Conservation (phyloP, 2,329 filamentous ascomycete species). For the Conoideocrella luteorostrata region DNA sequence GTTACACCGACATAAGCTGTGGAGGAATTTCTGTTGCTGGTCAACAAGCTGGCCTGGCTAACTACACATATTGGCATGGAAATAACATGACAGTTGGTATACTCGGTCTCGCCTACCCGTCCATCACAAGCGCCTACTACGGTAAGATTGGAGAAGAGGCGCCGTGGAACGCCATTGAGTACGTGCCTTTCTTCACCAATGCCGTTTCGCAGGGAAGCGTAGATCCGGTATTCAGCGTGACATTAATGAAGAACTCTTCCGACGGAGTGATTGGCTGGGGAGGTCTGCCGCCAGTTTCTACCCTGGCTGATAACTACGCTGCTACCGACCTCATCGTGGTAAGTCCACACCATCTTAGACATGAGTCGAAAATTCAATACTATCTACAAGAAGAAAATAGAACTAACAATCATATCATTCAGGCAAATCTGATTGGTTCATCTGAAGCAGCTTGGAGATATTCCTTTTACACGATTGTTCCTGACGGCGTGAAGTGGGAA, state of each 20-base stretch:
- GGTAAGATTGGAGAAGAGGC: constrained; percentile 32
- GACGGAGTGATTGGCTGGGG: constrained; percentile 41
- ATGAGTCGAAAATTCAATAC: neutral
- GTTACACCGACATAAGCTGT: constrained; percentile 38
- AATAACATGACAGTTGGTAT: constrained; percentile 47
- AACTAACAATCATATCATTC: constrained; percentile 3
- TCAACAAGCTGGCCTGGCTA: constrained; percentile 44
- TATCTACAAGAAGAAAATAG: neutral
- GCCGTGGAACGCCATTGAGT: constrained; percentile 32
- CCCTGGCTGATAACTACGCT: constrained; percentile 22
- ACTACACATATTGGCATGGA: constrained; percentile 43
- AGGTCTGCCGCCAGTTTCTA: constrained; percentile 34
- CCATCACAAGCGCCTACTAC: constrained; percentile 41
- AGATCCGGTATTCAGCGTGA: constrained; percentile 41
- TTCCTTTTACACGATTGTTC: constrained; percentile 48
- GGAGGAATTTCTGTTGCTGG: constrained; percentile 36
- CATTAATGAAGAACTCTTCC: constrained; percentile 40
- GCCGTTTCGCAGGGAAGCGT: constrained; percentile 40
- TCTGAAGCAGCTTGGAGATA: constrained; percentile 35
- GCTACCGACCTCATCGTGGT: constrained; percentile 40
- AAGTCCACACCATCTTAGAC: too few species aligned
- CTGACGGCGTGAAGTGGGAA: constrained; percentile 41
- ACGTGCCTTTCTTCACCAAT: constrained; percentile 42
- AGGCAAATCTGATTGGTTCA: constrained; percentile 38
- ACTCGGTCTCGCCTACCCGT: constrained; percentile 44